These are phyloP conservation scores for Penicillium paradoxum DNA, from an alignment of 495 filamentous ascomycete genomes.

Conservation along the genomic window DNA sequence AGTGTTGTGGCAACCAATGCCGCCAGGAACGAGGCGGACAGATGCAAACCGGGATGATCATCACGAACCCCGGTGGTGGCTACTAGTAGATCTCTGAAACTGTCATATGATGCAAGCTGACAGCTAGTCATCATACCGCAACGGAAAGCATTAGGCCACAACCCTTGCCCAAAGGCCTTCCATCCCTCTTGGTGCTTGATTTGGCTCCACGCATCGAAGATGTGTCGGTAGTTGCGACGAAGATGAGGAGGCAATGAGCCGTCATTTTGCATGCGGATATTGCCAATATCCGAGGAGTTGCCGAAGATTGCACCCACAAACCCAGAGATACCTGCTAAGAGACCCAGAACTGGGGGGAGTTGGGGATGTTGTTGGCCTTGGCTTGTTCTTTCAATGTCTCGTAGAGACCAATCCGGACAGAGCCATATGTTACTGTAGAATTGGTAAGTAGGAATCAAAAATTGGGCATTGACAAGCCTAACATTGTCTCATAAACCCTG, in stretches of 20 bases:
- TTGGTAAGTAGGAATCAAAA: not conserved
- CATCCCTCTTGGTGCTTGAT: slow-evolving; percentile 71
- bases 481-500: slow-evolving; percentile 27
- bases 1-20: slow-evolving; percentile 84
- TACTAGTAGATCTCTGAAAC: slow-evolving; percentile 61
- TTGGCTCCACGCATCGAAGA: slow-evolving; percentile 72
- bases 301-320: slow-evolving; percentile 78
- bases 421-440: slow-evolving; percentile 35
- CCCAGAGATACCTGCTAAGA: slow-evolving; percentile 68
- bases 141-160: slow-evolving; percentile 75
- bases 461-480: not conserved
- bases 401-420: slow-evolving; percentile 41
- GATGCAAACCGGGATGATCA: slow-evolving; percentile 70
- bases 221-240: slow-evolving; percentile 74
- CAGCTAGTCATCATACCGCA: slow-evolving; percentile 81
- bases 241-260: slow-evolving; percentile 59
- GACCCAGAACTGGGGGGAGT: slow-evolving; percentile 60
- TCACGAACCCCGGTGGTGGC: slow-evolving; percentile 14
- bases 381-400: slow-evolving; percentile 69
- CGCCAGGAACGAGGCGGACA: slow-evolving; percentile 68
- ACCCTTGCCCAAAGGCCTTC: slow-evolving; percentile 62
- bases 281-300: slow-evolving; percentile 83
- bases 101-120: slow-evolving; percentile 81
- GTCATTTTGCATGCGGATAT: slow-evolving; percentile 94
- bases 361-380: slow-evolving; percentile 38